These are phyloP conservation scores for Torulaspora quercuum DNA, from an alignment of 805 yeast species.

Conservation along the genomic window DNA sequence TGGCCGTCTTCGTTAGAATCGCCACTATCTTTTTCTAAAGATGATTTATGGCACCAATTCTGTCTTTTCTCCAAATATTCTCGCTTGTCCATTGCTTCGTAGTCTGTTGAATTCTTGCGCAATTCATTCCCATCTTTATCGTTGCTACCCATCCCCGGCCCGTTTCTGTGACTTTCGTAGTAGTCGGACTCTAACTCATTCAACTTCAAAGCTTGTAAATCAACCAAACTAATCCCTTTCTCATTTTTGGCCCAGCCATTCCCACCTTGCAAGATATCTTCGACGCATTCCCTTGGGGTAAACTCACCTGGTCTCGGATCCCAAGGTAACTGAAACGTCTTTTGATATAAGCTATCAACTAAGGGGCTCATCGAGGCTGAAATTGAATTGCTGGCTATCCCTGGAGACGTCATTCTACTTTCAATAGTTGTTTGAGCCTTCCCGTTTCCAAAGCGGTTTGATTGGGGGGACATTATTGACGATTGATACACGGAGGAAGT, in stretches of 20 bases:
- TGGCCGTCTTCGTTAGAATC: conserved; percentile 8
- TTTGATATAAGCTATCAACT: conserved; percentile 48
- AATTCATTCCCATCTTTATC: conserved; percentile 13
- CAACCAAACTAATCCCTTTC: conserved; percentile 35
- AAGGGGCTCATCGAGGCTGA: conserved; percentile 45
- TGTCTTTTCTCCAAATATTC: conserved; percentile 31
- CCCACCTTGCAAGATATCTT: conserved; percentile 70
- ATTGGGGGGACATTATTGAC: conserved; percentile 13
- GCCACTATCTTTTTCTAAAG: conserved; percentile 4
- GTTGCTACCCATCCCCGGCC: conserved; percentile 1
- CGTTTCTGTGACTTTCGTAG: conserved; percentile 15
- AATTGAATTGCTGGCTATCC: conserved; percentile 17
- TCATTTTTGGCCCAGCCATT: conserved; percentile 57
- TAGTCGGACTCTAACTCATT: conserved; percentile 29
- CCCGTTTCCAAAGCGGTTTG: conserved; percentile 14
- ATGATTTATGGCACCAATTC: conserved; percentile 18
- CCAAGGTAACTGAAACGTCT: conserved; percentile 59
- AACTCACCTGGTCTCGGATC: conserved; percentile 53
- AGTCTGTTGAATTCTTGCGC: conserved; percentile 11
- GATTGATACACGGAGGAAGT: conserved; percentile 18
- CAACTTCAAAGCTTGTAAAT: conserved; percentile 32
- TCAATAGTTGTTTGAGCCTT: conserved; percentile 10
- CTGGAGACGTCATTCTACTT: conserved; percentile 10
- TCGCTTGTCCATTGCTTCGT: conserved; percentile 28
- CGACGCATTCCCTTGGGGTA: conserved; percentile 67